Percentiles rank a stretch among this genome's conserved stretches.
Conservation (phyloP, 202 grass and related monocot genomes). For the Miscanthus sacchariflorus region DNA sequence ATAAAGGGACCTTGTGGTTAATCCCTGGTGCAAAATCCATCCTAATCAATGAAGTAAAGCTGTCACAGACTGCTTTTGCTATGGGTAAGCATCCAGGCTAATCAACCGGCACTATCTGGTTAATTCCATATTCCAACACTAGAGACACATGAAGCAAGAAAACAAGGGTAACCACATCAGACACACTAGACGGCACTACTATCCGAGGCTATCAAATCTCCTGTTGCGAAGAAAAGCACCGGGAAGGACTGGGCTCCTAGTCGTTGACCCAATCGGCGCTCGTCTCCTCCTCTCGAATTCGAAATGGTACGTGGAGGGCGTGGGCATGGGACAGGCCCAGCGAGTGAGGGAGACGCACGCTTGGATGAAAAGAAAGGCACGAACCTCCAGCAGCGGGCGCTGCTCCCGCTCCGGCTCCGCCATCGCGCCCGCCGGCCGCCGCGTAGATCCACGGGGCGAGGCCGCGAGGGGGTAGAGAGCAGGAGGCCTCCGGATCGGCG, state of each 20-base stretch:
- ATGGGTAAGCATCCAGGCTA: not conserved
- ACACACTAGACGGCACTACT: not conserved
- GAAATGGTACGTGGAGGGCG: too few relatives aligned
- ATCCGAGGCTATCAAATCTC: not conserved
- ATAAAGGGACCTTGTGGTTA: not conserved
- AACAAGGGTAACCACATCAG: not conserved
- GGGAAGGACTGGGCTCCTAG: not conserved
- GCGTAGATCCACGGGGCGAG: slow-evolving; percentile 35
- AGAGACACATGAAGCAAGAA: not conserved
- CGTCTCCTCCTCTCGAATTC: not conserved
- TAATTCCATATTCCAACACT: not conserved
- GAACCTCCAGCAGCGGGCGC: slow-evolving; percentile 49
- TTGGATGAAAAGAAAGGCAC: not conserved
- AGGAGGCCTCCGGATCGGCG: not conserved
- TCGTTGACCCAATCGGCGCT: not conserved
- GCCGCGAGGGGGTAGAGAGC: not conserved
- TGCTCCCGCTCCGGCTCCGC: slow-evolving; percentile 28
- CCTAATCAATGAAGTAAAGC: not conserved
- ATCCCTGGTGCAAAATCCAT: not conserved
- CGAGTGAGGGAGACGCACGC: not conserved
- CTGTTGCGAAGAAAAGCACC: not conserved
- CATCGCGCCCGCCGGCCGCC: slow-evolving; percentile 33
- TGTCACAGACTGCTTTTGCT: not conserved
- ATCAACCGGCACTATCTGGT: not conserved
- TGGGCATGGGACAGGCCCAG: too few relatives aligned